Base-by-base conservation (phyloP, 768 basidiomycete species). In the Trametes sanguinea region DNA sequence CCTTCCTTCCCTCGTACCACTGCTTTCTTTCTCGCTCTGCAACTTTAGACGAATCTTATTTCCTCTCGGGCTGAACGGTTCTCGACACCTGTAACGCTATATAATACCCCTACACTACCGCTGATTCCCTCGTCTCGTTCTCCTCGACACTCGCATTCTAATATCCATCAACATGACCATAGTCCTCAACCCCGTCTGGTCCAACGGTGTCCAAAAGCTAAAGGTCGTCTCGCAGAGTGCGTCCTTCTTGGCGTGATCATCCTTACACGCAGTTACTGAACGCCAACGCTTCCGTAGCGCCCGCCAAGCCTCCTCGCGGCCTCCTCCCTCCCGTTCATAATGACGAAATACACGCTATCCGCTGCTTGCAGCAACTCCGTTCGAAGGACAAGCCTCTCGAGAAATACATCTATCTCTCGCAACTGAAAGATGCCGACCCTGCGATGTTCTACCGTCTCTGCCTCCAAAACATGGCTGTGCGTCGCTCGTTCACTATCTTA, bases 391-490 rank as follows among this genome's bases (percentile, higher is more conserved):
- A 83, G 72, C 71, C 75, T 60, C 84, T 95, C 44, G 91, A 94
- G 71, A 90, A 92, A 77, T 89, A 96, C 76, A 90, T 93, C 70
- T 95, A 87, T 71, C 84, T 96, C 32, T 83, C 86, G 8, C 82
- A 83, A 58, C 80, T 95, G 61, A 89, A 93, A 72, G 77, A 86
- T 65, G 78, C 86, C 52, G 87, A 95, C 71, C 83, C 84, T 13
- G 73, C 80, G 48, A 83, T 89, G 73, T 97, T 95, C 76, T 96
- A 92, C 76, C 81, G 80, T 50, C 79, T 94, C 13, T 87, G 90
- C 73, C 74, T 89, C 46, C 78, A 80, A 46, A 80, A 93, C 71
- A 86, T 94, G 83, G 68, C 84, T 32, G 90, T 78, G 79, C 81
- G 68, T 74, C 30, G 11, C 7, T 9, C 14, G 9, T 9, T 43